Evolutionary conservation across 257 asterid genomes (phyloP), one percentile per base, ranked within the genome.

Genomic region (Penstemon davidsonii): DNA sequence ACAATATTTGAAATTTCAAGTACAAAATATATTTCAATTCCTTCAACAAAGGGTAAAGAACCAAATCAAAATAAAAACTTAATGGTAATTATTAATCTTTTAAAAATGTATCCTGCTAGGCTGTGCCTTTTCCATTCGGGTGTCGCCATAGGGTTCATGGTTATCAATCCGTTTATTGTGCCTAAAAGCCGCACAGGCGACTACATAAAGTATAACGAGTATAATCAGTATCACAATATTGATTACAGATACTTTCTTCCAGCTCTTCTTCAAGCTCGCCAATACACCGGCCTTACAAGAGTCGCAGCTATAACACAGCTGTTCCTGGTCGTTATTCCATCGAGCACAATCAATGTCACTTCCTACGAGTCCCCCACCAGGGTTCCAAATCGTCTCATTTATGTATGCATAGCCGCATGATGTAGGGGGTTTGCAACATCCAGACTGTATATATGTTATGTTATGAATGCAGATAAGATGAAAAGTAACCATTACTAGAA

Each of bases 401-500:
- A 74, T 55, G 78, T 86, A 90, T 3, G 53, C 62, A 18, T 73
- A 86, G 5, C 90, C 96, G 63, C 98, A 92, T 5, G 81, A 83
- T 10, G 96, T 85, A 0, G 94, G 98, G 11, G 98, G 96, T 75
- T 92, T 92, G 87, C 98, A 92, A 47, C 98, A 92, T 70, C 98
- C 97, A 0, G 97, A 92, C 98, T 92, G 63, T 25, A 25, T 25
- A 25, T 25, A 25, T n/a, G 33, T 2, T 15, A 25, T 25, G 33
- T 25, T 25, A 25, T 25, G 2, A 25, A 1, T 25, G 33, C 2
- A 25, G 33, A 2, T 25, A 25, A 25, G 2, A 1, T 2, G 2
- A 25, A 25, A 25, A 25, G 33, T 25, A 25, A 25, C 33, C 33
- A 25, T 25, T 25, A 25, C 33, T 25, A 25, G 33, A 25, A 25